A percentile compares a stretch with the other conserved stretches of the same genome.
These are phyloP conservation scores for Tetradesmus lagerheimii DNA, from an alignment of 139 green algal species.

Conservation along the genomic window DNA sequence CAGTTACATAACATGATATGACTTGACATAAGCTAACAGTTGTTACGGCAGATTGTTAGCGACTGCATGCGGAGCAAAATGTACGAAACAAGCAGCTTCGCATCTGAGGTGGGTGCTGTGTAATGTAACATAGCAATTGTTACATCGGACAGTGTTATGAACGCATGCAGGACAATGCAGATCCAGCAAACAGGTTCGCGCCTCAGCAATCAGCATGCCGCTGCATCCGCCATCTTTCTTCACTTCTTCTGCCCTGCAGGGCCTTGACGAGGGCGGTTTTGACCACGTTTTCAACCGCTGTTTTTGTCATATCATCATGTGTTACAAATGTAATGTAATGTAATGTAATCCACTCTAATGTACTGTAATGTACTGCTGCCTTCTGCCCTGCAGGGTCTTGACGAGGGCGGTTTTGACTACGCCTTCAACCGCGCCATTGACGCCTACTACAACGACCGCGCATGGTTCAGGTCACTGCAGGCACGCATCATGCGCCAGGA, in stretches of 20 bases:
- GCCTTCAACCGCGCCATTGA: slow-evolving; percentile 88
- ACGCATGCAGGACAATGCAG: slow-evolving; percentile 67
- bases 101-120: slow-evolving; percentile 72
- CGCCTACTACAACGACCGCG: slow-evolving; percentile 76
- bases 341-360: no score
- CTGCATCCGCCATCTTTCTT: no score
- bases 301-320: slow-evolving; percentile 58
- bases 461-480: slow-evolving; percentile 84
- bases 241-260: no score
- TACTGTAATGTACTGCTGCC: no score
- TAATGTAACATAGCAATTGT: not conserved
- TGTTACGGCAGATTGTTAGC: not conserved
- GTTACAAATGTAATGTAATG: no score
- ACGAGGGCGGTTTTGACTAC: slow-evolving; percentile 90
- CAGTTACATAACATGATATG: no score
- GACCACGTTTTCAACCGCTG: slow-evolving; percentile 93
- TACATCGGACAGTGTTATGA: no score
- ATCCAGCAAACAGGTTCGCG: slow-evolving; percentile 87
- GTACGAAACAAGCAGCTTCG: slow-evolving; percentile 87
- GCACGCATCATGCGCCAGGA: slow-evolving; percentile 81
- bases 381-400: slow-evolving; percentile 80
- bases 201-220: no score
- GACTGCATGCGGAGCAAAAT: slow-evolving; percentile 75
- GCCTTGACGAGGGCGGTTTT: slow-evolving; percentile 81
- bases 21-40: no score